phyloP scores from a whole-genome alignment of 768 basidiomycete genomes.

The Lyophyllum atratum region DNA sequence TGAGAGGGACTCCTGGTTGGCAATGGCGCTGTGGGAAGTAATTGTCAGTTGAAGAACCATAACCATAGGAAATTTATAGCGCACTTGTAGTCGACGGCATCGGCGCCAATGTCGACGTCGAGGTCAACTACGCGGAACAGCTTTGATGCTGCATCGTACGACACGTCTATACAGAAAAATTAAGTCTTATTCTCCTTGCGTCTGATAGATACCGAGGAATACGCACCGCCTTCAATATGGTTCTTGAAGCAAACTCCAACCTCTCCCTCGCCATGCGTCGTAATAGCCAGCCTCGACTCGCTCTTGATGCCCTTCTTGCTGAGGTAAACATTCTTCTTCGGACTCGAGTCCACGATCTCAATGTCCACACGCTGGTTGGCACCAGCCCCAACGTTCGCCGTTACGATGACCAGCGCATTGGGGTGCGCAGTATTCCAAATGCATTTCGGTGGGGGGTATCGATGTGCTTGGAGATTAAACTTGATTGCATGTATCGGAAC shows the following conservation, averaged over 20 bases:
- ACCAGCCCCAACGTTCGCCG: slow-evolving; percentile 85
- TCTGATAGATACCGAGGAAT: background rate
- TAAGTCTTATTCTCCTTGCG: background rate
- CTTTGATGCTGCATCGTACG: slow-evolving; percentile 46
- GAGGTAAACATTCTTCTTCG: slow-evolving; percentile 86
- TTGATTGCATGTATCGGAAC: slow-evolving; percentile 67
- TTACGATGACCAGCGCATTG: slow-evolving; percentile 91
- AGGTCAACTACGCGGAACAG: slow-evolving; percentile 79
- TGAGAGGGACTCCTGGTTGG: slow-evolving; percentile 95
- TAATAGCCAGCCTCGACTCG: slow-evolving; percentile 92
- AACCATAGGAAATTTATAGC: background rate
- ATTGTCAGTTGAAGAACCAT: background rate
- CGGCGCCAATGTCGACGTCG: slow-evolving; percentile 97
- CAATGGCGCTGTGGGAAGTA: slow-evolving; percentile 74
- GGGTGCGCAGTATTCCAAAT: slow-evolving; percentile 93
- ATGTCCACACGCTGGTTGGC: slow-evolving; percentile 84
- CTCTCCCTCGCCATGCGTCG: slow-evolving; percentile 90
- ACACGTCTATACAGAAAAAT: slow-evolving; percentile 38
- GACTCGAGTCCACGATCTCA: slow-evolving; percentile 89
- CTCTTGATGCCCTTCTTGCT: slow-evolving; percentile 86
- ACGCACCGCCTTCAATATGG: slow-evolving; percentile 70
- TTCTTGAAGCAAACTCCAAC: slow-evolving; percentile 96
- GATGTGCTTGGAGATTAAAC: slow-evolving; percentile 72
- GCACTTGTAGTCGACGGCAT: slow-evolving; percentile 98
- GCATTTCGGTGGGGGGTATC: slow-evolving; percentile 80